Base-by-base conservation (phyloP, 1,284 basidiomycete species). In the Trichosporon sp. region DNA sequence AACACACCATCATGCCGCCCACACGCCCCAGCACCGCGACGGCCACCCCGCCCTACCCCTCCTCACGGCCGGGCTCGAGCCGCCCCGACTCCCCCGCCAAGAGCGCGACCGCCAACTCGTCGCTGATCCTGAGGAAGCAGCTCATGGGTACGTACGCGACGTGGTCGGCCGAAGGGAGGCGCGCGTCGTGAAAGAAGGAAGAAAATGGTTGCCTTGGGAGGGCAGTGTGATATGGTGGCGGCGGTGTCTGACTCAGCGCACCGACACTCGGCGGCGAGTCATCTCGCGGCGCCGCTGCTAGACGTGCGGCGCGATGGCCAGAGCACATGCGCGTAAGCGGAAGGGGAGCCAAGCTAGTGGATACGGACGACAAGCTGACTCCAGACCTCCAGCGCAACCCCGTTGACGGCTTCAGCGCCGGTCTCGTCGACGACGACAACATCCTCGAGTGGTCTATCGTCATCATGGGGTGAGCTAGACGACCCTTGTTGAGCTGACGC, bases 391-490 rank as follows among this genome's bases (percentile, higher is more conserved):
- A 90, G 40, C 95, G 94, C 85, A 88, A 87, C 70, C 95, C 95
- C 2, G 92, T 96, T 3, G 92, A 96, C 79, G 95, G 95, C 6
- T 97, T 98, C 86, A 95, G 92, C 61, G 95, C 94, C 82, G 95
- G 96, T 43, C 89, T 98, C 68, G 93, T 95, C 54, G 93, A 96
- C 80, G 95, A 97, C 75, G 89, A 90, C 84, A 95, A 97, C 85
- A 86, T 97, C 14, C 92, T 91, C 70, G 94, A 96, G 85, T 98
- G 95, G 74, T 92, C 95, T 75, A 88, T 97, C 79, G 87, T 95
- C 79, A 91, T 96, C 76, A 95, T 96, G 80, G 94, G 94, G 94
- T 94, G 74, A 77, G 61, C 26, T 31, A 26, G 26, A 26, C 26
- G 38, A 4, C 14, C n/a, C 10, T 14, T 35, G 16, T 5, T n/a